Evolutionary conservation across 257 asterid species (phyloP), one percentile per base, ranked within the genome.

Genomic region (Primulina tabacum): DNA sequence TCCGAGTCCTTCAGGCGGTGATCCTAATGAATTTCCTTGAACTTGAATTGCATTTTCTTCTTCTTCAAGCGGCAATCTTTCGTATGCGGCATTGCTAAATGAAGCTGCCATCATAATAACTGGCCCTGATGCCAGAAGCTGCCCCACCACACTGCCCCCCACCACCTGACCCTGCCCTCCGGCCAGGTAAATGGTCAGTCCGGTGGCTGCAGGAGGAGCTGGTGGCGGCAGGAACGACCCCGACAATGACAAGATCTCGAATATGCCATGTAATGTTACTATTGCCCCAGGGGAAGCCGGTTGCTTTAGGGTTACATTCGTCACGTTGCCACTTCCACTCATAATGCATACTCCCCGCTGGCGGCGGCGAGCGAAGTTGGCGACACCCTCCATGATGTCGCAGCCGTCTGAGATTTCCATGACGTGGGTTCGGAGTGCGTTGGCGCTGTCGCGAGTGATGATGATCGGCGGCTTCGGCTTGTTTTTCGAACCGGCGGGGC

Each of bases 161-260:
- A 92, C 92, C 62, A 92, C 98, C 72, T 92, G 98, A 1, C 98
- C 98, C 82, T 92, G 98, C 8, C 96, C 96, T 24, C 96, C 98
- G 1, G 98, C 88, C 30, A 92, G 60, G 37, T 92, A 92, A 11
- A 92, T 83, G 5, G 96, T 92, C 72, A 92, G 57, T 30, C 92
- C 81, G 0, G 98, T 83, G 0, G 96, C 92, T 0, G 95, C 84
- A 0, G 96, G 83, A 0, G 96, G 96, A 3, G 96, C 98, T 0
- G 98, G 98, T n/a, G 98, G 96, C 0, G 98, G 98, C 0, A 92
- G 86, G 60, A 92, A 92, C 0, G 98, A 89, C 0, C 98, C 98
- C 0, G 98, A 77, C 26, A 92, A 61, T 0, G 97, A 89, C 32
- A 92, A 59, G 80, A 92, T 92, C 89, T 92, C 98, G 71, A 92